Percentiles rank a stretch among this genome's conserved stretches.
Conservation (phyloP, 1,284 basidiomycete genomes). For the Puccinia brachypodii region DNA sequence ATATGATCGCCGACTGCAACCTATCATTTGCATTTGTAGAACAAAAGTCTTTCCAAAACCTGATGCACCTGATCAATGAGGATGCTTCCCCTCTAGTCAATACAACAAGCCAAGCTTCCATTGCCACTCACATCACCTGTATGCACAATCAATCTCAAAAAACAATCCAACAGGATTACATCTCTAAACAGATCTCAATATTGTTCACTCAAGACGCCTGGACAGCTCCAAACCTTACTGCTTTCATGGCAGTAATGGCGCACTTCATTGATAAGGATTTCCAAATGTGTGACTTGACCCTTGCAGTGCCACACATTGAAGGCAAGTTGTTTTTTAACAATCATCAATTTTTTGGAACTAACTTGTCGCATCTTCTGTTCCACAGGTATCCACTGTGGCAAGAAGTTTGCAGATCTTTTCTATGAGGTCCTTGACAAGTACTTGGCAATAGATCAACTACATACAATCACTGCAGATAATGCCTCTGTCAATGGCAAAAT, state of each 20-base stretch:
- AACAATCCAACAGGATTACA: background rate
- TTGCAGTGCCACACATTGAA: background rate
- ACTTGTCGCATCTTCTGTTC: background rate
- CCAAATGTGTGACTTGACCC: background rate
- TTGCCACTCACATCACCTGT: background rate
- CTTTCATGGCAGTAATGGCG: background rate
- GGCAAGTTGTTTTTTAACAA: background rate
- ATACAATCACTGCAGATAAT: conserved; percentile 14
- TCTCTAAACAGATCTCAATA: background rate
- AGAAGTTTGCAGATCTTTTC: background rate
- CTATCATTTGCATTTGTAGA: background rate
- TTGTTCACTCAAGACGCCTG: too few species aligned
- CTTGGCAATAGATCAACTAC: background rate
- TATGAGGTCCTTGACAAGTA: background rate
- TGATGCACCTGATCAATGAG: background rate
- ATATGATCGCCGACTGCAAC: background rate
- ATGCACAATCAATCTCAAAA: background rate
- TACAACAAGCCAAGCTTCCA: background rate
- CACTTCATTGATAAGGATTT: background rate
- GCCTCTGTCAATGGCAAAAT: background rate
- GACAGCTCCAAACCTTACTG: background rate
- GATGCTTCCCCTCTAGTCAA: background rate
- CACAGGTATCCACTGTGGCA: conserved; percentile 3
- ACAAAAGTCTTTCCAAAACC: background rate
- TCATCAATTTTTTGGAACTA: background rate